phyloP scores from a whole-genome alignment of 2,329 filamentous ascomycete genomes.

The Verticillium nonalfalfae region DNA sequence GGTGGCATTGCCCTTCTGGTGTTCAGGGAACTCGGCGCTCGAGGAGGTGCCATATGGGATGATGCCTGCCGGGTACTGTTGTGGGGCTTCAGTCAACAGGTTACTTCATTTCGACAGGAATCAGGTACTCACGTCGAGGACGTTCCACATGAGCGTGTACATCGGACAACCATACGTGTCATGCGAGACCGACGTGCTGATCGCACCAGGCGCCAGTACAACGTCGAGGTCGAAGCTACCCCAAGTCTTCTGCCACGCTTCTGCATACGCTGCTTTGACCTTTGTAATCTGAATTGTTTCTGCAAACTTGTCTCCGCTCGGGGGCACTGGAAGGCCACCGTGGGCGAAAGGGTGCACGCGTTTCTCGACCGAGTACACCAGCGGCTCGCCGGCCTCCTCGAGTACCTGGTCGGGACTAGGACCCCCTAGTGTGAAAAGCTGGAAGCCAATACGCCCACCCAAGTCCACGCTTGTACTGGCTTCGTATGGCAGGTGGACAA shows the following conservation, averaged over 20 bases:
- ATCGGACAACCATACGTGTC: constrained; percentile 39
- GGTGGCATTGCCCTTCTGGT: constrained; percentile 17
- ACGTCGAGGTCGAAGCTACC: constrained; percentile 38
- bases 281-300: constrained; percentile 34
- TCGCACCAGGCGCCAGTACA: constrained; percentile 39
- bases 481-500: constrained; percentile 26
- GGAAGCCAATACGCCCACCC: constrained; percentile 25
- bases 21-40: constrained; percentile 27
- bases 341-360: constrained; percentile 13
- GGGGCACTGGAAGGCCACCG: constrained; percentile 18
- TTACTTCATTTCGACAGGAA: background rate
- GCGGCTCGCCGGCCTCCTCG: constrained; percentile 30
- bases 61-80: constrained; percentile 40
- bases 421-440: constrained; percentile 28
- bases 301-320: constrained; percentile 23
- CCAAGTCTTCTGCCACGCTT: constrained; percentile 34
- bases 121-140: constrained; percentile 29
- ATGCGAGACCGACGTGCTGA: constrained; percentile 43
- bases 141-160: constrained; percentile 44
- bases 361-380: constrained; percentile 28
- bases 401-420: constrained; percentile 24
- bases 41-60: constrained; percentile 36
- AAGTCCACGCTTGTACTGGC: constrained; percentile 20
- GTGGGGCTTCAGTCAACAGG: constrained; percentile 10
- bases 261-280: constrained; percentile 19